Base-by-base conservation (phyloP, 768 basidiomycete genomes). In the Krasilnikovozyma curviuscula region DNA sequence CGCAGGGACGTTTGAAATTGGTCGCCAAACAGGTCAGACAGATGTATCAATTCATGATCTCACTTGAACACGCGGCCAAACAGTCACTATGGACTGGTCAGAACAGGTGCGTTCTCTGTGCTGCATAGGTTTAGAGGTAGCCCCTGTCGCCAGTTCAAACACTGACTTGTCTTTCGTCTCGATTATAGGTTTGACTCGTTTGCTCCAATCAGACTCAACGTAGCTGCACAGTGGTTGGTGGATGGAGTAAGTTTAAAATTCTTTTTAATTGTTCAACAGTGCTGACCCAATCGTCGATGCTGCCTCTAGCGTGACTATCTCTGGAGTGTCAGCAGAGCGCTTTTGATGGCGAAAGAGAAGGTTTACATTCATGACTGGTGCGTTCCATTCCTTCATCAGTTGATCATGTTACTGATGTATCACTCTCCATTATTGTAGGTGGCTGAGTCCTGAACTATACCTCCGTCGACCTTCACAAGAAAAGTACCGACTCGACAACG, bases 311-410 rank as follows among this genome's bases (percentile, higher is more conserved):
- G 91, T 10, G 91, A 98, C 63, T 98, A 98, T 61, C 91, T 86
- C 66, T 98, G 91, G 93, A 91, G 89, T 59, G 67, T 98, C 21
- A 84, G 83, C 21, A 74, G 84, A 33, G 91, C 91, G 0, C 79
- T 98, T 40, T 70, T 83, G 23, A 72, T 93, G 56, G 91, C 91
- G 0, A 79, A 78, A 61, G 44, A 29, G 16, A 24, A 67, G 38
- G 86, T 93, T 47, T 89, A 86, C 61, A 93, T 95, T 31, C 93
- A 97, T 60, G 91, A 91, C 65, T 95, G 91, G 91, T 97, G 91
- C 2, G 21, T 35, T 37, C 45, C 10, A 18, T 37, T 38, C 16
- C 1, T 35, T 13, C 32, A 25, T 34, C 16, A 31, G 34, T 35
- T 1, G 13, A 3, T 5, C 5, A n/a, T 37, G 4, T 6, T 37